Percentiles rank a stretch among this genome's conserved stretches.
phyloP scores from a whole-genome alignment of 2,329 filamentous ascomycete species.

The Talaromyces sp. region DNA sequence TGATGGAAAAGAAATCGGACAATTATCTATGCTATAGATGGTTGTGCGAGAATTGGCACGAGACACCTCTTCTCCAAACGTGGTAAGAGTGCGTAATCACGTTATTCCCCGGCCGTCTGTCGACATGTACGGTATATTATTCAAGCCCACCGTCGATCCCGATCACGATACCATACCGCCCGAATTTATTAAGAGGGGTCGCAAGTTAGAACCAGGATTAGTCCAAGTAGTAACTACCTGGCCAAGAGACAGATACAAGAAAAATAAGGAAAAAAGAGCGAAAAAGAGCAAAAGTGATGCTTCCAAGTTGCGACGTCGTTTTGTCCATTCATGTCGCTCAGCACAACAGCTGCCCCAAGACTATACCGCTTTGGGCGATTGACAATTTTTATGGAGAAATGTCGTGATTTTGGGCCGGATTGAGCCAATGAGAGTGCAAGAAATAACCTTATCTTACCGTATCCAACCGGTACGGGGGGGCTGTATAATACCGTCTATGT shows the following conservation, averaged over 20 bases:
- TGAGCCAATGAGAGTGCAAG: slow-evolving; percentile 26
- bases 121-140: slow-evolving; percentile 16
- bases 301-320: slow-evolving; percentile 15
- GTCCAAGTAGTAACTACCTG: background rate
- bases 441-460: slow-evolving; percentile 4
- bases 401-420: slow-evolving; percentile 39
- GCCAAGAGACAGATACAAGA: background rate
- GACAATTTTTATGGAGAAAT: slow-evolving; percentile 47
- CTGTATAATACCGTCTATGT: background rate
- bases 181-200: background rate
- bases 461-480: background rate
- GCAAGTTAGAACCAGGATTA: background rate
- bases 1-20: background rate
- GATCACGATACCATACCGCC: background rate
- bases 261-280: slow-evolving; percentile 14
- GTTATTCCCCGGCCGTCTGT: slow-evolving; percentile 14
- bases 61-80: slow-evolving; percentile 4
- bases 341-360: background rate
- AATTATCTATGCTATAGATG: background rate
- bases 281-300: slow-evolving; percentile 20
- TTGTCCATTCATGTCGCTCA: slow-evolving; percentile 1
- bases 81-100: slow-evolving; percentile 1
- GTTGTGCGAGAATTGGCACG: slow-evolving; percentile 8
- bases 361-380: slow-evolving; percentile 33
- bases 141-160: background rate